Conservation (phyloP, 805 yeast species). For the Alloascoidea africana region DNA sequence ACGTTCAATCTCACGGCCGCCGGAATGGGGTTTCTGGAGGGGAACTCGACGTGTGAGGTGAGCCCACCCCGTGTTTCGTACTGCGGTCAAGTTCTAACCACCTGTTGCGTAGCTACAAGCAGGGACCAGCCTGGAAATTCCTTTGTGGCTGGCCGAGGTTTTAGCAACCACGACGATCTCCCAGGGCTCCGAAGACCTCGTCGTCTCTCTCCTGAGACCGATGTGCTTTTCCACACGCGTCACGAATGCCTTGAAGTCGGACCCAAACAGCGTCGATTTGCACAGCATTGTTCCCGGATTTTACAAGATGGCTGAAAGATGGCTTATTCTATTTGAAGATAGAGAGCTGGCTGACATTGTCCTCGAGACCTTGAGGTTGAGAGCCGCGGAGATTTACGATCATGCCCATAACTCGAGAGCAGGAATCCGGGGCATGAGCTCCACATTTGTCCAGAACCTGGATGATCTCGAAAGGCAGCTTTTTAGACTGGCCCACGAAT, state of each 20-base stretch:
- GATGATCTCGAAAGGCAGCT: slow-evolving; percentile 61
- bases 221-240: slow-evolving; percentile 50
- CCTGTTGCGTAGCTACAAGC: slow-evolving; percentile 24
- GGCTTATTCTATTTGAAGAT: slow-evolving; percentile 65
- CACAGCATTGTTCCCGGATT: slow-evolving; percentile 52
- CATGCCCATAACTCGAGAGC: slow-evolving; percentile 38
- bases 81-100: slow-evolving; percentile 5
- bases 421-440: slow-evolving; percentile 25
- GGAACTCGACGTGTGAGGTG: slow-evolving; percentile 49
- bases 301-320: slow-evolving; percentile 54
- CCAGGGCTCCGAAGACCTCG: slow-evolving; percentile 13
- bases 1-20: slow-evolving; percentile 67
- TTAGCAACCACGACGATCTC: slow-evolving; percentile 37
- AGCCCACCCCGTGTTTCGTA: slow-evolving; percentile 4
- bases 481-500: slow-evolving; percentile 11
- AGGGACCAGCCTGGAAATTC: slow-evolving; percentile 59
- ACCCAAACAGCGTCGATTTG: slow-evolving; percentile 49
- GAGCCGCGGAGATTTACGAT: slow-evolving; percentile 63
- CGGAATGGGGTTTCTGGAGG: slow-evolving; percentile 77
- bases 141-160: slow-evolving; percentile 78
- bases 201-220: slow-evolving; percentile 58
- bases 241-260: slow-evolving; percentile 69
- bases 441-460: slow-evolving; percentile 43
- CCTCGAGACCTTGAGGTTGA: slow-evolving; percentile 34
- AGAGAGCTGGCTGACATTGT: slow-evolving; percentile 38